Base-by-base conservation (phyloP, 352 stramenopile species). In the Globisporangium okanoganense region DNA sequence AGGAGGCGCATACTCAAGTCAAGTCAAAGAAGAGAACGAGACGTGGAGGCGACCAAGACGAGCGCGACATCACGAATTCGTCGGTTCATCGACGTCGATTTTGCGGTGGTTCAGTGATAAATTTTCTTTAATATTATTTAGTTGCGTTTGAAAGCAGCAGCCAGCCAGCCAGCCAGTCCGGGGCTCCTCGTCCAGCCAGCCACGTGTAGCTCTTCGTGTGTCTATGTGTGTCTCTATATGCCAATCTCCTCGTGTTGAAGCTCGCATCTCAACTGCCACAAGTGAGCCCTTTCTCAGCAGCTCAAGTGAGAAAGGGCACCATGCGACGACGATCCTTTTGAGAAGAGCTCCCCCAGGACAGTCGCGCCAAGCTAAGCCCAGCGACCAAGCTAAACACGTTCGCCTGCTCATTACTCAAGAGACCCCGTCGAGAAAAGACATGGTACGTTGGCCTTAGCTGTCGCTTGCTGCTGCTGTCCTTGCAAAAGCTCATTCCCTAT, bases 51-150 rank as follows among this genome's bases (percentile, higher is more conserved):
- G n/a, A n/a, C n/a, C 13, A 29, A 16, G n/a, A 14, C 18, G 31
- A 38, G 13, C 24, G n/a, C 47, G 25, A 36, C 47, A 16, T 33
- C 29, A 33, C 29, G 6, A 33, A 33, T 3, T 6, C 29, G 29
- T 33, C 3, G 6, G 29, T 33, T 33, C 29, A 33, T 33, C n/a
- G n/a, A n/a, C n/a, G n/a, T 29, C 4, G 47, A 31, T 16, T 51
- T 51, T n/a, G 22, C 25, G 20, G 8, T 27, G 50, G 33, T 49
- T 13, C 27, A 3, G 10, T 35, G 8, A 31, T 54, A 54, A 27
- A 12, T 38, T 58, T 33, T 12, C 1, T 29, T 35, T 40, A 54
- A 44, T 54, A 53, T 29, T 61, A 61, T 61, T 61, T 61, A 61
- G 56, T 50, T 35, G 56, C 55, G 41, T 49, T n/a, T 16, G 27